Base-by-base conservation (phyloP, 106 monocot genomes). In the Narthecium ossifragum region DNA sequence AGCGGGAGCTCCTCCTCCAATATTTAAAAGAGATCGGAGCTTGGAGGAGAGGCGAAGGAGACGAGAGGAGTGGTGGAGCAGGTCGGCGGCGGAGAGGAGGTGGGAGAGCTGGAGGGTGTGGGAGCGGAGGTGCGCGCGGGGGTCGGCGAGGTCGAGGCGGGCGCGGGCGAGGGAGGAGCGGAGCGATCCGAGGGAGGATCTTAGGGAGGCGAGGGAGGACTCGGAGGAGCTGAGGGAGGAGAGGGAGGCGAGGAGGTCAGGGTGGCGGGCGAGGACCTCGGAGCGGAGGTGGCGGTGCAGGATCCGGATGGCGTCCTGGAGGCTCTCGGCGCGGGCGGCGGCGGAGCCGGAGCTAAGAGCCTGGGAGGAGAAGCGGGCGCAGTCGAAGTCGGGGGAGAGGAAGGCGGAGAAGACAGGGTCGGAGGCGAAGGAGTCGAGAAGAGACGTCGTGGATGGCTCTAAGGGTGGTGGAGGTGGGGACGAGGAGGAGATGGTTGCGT, bases 321-420 rank as follows among this genome's bases (percentile, higher is more conserved):
- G 86, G 31, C 61, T 47, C 67, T 96, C 96, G 15, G 90, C 86
- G 58, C 83, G 83, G 47, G 86, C 67, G 51, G 81, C 81, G 25
- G 96, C 84, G 66, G 84, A 76, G 59, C 83, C 83, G 58, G 86
- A 81, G 66, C 75, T 76, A 59, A 98, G 79, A 4, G 90, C 84
- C 23, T 75, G 67, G 66, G 96, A 90, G 62, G 87, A 90, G 84
- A 91, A 98, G 47, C 43, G 60, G 46, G 87, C 64, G 33, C 84
- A 71, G 70, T 84, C 78, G 81, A 91, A 98, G 76, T 64, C 47
- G 2, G 86, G 77, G 38, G 98, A 90, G 50, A 91, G 81, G 73
- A 91, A 91, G 20, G 87, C 84, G 51, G 98, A 91, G 84, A 91
- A 81, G 40, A 85, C 52, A 12, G 91, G 96, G 61, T 96, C 91